A percentile compares a stretch with the other conserved stretches of the same genome.
These are phyloP conservation scores for Platismatia glauca DNA, from an alignment of 495 filamentous ascomycete species.

Conservation along the genomic window DNA sequence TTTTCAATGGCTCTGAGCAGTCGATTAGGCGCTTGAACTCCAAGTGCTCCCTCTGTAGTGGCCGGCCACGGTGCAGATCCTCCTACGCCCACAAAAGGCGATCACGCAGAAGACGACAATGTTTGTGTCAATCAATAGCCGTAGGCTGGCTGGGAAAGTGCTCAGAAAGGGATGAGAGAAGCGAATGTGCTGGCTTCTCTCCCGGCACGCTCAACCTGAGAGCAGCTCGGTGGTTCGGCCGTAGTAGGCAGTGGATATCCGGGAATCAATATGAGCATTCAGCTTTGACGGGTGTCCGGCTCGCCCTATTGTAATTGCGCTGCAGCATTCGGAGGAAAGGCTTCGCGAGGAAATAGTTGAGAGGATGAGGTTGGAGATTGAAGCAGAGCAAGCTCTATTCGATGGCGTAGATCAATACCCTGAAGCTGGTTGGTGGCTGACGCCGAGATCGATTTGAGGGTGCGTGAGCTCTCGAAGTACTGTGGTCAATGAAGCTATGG, in stretches of 20 bases:
- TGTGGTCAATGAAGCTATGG: not conserved
- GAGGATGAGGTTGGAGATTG: not conserved
- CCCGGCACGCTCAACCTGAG: not conserved
- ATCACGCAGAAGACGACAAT: constrained; percentile 1
- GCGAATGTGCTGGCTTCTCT: not conserved
- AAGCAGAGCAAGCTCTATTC: constrained; percentile 6
- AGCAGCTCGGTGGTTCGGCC: not conserved
- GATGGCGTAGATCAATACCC: constrained; percentile 2
- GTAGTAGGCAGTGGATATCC: not conserved
- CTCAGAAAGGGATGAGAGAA: not conserved
- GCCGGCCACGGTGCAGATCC: not conserved
- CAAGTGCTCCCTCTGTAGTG: not conserved
- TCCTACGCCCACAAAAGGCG: not conserved
- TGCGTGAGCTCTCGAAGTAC: not conserved
- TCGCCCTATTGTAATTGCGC: not conserved
- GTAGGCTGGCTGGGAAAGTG: not conserved
- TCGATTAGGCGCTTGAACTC: not conserved
- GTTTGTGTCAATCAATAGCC: not conserved
- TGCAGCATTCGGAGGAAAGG: not conserved
- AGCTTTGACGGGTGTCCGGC: constrained; percentile 1
- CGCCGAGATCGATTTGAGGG: not conserved
- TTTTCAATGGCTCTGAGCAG: not conserved
- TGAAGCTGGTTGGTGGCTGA: constrained; percentile 5
- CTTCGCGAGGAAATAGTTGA: not conserved
- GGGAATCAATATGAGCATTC: not conserved